Conservation (phyloP, 2,329 filamentous ascomycete genomes). For the Colletotrichum paranaense region DNA sequence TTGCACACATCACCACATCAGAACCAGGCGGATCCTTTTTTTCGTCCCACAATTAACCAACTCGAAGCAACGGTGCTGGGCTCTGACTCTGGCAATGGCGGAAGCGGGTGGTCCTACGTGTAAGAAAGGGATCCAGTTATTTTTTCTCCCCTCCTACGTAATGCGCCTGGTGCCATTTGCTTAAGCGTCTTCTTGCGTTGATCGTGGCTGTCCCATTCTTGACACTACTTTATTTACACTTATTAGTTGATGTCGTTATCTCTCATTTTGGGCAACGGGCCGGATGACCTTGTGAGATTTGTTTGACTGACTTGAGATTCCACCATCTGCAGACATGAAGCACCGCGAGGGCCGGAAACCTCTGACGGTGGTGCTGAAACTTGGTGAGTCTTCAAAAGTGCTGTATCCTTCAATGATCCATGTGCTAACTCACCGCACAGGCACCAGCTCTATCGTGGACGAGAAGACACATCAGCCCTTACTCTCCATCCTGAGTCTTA, state of each 20-base stretch:
- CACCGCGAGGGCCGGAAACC: conserved; percentile 60
- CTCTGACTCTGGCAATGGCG: conserved; percentile 33
- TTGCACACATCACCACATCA: conserved; percentile 13
- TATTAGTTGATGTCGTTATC: background rate
- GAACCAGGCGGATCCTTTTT: conserved; percentile 1
- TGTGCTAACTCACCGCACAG: conserved; percentile 57
- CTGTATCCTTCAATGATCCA: background rate
- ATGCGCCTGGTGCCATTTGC: conserved; percentile 16
- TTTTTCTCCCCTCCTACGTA: conserved; percentile 26
- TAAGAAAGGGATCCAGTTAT: conserved; percentile 35
- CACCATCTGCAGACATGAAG: conserved; percentile 67
- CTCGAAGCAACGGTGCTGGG: conserved; percentile 23
- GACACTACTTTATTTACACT: background rate
- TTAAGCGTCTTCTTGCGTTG: background rate
- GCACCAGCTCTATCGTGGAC: conserved; percentile 98
- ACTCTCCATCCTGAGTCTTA: conserved; percentile 88
- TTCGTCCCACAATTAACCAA: conserved; percentile 28
- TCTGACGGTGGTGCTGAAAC: conserved; percentile 86
- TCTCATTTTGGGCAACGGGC: background rate
- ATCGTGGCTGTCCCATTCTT: background rate
- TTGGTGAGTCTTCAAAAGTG: conserved; percentile 68
- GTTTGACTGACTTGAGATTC: conserved; percentile 27
- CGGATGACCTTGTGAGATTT: background rate
- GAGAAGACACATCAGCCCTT: conserved; percentile 95
- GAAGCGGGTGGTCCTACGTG: conserved; percentile 34